Conservation (phyloP, 2,329 filamentous ascomycete genomes). For the Colletotrichum horii region DNA sequence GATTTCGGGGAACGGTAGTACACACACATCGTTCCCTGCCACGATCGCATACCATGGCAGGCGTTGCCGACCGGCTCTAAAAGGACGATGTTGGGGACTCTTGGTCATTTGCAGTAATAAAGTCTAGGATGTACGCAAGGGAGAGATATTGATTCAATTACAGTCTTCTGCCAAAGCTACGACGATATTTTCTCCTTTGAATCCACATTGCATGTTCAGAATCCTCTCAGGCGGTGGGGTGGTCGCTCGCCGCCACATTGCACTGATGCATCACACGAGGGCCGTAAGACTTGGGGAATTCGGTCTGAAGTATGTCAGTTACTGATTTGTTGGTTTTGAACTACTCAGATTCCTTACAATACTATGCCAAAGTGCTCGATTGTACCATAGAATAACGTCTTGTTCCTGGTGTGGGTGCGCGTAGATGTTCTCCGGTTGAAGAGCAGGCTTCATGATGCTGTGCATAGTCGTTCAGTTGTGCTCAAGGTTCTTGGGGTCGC, state of each 20-base stretch:
- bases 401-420: not conserved
- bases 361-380: not conserved
- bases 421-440: not conserved
- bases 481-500: accelerated
- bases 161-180: not conserved
- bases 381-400: not conserved
- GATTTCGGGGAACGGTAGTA: not conserved
- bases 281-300: not conserved
- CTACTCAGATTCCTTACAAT: not conserved
- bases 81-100: not conserved
- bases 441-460: not conserved
- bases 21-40: accelerated
- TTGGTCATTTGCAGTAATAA: not conserved
- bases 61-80: not conserved
- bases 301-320: not conserved
- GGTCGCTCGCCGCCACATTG: not conserved
- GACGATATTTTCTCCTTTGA: not conserved
- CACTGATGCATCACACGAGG: not conserved
- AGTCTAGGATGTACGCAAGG: not conserved
- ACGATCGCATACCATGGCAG: not conserved
- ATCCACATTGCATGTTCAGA: not conserved
- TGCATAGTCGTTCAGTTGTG: not conserved
- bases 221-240: not conserved
- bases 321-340: not conserved
- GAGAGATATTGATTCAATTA: accelerated